Conservation (phyloP, 2,329 filamentous ascomycete genomes). For the Phyllosticta citribraziliensis region DNA sequence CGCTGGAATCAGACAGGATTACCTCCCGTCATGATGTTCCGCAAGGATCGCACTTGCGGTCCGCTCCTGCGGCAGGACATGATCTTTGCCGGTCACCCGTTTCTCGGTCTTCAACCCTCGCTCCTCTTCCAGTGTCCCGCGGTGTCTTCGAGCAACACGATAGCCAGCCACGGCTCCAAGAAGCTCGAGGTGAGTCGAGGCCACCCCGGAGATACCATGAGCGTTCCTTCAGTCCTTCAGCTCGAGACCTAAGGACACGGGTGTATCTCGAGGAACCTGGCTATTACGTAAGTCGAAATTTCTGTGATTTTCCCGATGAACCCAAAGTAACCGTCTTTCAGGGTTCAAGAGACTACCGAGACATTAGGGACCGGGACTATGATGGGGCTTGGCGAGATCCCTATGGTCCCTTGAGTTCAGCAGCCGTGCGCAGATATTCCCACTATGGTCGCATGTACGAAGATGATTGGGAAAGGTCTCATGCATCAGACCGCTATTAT, state of each 20-base stretch:
- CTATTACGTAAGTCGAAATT: slow-evolving; percentile 23
- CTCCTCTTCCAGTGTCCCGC: neutral
- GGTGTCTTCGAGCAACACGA: slow-evolving; percentile 9
- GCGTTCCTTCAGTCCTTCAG: slow-evolving; percentile 18
- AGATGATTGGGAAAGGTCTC: slow-evolving; percentile 21
- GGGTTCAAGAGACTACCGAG: slow-evolving; percentile 21
- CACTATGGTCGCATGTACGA: slow-evolving; percentile 18
- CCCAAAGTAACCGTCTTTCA: slow-evolving; percentile 12
- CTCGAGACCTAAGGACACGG: slow-evolving; percentile 16
- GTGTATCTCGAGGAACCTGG: slow-evolving; percentile 22
- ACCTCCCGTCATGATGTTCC: neutral
- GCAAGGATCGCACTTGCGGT: neutral
- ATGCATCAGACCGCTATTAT: slow-evolving; percentile 7
- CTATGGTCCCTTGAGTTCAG: slow-evolving; percentile 21
- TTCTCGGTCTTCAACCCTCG: neutral
- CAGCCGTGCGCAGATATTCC: slow-evolving; percentile 20
- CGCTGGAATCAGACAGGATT: neutral
- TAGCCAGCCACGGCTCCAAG: slow-evolving; percentile 13
- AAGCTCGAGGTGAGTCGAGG: slow-evolving; percentile 15
- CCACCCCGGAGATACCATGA: neutral
- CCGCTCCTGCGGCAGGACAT: neutral
- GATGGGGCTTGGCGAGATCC: slow-evolving; percentile 15
- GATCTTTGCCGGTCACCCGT: neutral
- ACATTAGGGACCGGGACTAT: slow-evolving; percentile 21
- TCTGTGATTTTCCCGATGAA: neutral